Conservation (phyloP, 2,329 filamentous ascomycete genomes). For the Polytolypa hystricis region DNA sequence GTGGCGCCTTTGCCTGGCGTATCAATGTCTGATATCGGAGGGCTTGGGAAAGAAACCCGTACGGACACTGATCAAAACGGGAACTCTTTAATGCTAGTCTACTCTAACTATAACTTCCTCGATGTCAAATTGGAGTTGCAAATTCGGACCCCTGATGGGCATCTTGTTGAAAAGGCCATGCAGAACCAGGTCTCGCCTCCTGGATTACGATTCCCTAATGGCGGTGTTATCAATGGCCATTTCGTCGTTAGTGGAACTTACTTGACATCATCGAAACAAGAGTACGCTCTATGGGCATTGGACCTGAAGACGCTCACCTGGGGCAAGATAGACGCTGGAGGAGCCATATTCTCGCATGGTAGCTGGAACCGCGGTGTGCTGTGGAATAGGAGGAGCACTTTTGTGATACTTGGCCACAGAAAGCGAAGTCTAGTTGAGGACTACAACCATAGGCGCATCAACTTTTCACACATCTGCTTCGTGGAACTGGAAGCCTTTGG, state of each 20-base stretch:
- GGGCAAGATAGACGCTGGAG: constrained; percentile 91
- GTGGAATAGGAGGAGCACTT: constrained; percentile 88
- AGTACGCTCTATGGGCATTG: constrained; percentile 93
- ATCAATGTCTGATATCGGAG: constrained; percentile 35
- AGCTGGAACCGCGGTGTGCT: constrained; percentile 95
- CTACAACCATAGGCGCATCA: constrained; percentile 95
- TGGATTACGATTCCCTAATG: constrained; percentile 88
- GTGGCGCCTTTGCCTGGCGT: constrained; percentile 61
- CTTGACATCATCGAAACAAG: constrained; percentile 92
- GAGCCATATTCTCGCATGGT: constrained; percentile 86
- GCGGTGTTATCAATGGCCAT: constrained; percentile 86
- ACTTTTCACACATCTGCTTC: constrained; percentile 93
- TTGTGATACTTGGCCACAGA: constrained; percentile 88
- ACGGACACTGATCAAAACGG: constrained; percentile 23
- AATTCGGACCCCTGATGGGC: constrained; percentile 72
- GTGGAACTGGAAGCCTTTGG: constrained; percentile 96
- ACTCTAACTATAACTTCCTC: constrained; percentile 98
- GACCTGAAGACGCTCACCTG: constrained; percentile 81
- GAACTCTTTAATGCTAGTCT: constrained; percentile 71
- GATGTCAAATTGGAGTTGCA: constrained; percentile 95
- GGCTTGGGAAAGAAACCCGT: constrained; percentile 29
- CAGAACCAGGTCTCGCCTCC: constrained; percentile 69
- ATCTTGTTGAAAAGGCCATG: constrained; percentile 80
- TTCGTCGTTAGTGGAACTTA: constrained; percentile 98
- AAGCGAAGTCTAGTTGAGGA: constrained; percentile 92